These are phyloP conservation scores for Macrophomina phaseolina DNA, from an alignment of 2,329 filamentous ascomycete species.

Conservation along the genomic window DNA sequence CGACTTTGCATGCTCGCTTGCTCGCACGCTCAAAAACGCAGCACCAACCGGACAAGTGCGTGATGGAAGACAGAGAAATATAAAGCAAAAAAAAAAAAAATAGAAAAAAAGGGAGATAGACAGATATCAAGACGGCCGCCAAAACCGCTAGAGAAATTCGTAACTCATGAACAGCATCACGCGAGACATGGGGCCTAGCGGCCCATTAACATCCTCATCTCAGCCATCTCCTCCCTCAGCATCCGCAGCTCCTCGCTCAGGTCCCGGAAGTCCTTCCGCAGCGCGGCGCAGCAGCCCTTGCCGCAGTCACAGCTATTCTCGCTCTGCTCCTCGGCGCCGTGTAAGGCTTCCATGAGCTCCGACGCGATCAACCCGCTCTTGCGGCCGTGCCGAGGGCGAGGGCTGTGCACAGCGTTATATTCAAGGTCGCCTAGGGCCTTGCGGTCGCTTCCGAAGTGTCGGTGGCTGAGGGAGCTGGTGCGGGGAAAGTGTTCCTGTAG, in stretches of 20 bases:
- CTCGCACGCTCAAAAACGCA: neutral
- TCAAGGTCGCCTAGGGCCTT: neutral
- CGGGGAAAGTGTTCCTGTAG: conserved; percentile 19
- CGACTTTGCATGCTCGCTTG: neutral
- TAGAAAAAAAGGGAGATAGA: neutral
- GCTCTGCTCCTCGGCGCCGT: neutral
- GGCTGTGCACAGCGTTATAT: neutral
- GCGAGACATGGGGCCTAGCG: neutral
- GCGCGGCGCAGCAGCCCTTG: conserved; percentile 13
- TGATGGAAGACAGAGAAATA: neutral
- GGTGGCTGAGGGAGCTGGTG: neutral
- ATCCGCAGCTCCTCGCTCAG: conserved; percentile 10
- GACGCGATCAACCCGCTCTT: conserved; percentile 15
- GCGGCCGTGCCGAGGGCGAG: neutral
- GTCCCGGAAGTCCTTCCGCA: conserved; percentile 1
- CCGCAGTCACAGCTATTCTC: conserved; percentile 24
- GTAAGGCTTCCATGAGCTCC: neutral
- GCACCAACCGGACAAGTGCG: neutral
- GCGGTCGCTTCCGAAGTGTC: neutral
- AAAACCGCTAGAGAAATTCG: neutral
- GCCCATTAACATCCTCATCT: conserved; percentile 21
- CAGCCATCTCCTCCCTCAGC: conserved; percentile 18
- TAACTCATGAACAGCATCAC: neutral
- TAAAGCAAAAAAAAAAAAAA: neutral
- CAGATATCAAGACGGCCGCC: neutral